phyloP scores from a whole-genome alignment of 1,284 basidiomycete species.

The Leccinum huronense region DNA sequence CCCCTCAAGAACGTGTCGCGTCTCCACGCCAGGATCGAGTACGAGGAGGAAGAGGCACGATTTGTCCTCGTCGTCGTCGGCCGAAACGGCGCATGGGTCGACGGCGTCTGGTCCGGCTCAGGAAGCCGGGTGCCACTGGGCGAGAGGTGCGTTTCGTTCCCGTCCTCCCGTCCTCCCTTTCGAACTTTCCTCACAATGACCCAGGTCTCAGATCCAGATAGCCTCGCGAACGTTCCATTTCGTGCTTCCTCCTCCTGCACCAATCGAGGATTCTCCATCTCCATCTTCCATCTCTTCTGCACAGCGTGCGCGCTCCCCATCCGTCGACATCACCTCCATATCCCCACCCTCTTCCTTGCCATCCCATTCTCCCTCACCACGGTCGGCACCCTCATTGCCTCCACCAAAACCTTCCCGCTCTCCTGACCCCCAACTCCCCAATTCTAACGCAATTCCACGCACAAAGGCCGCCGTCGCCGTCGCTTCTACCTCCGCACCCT shows the following conservation, averaged over 20 bases:
- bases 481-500: constrained; percentile 14
- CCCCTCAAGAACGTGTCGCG: constrained; percentile 96
- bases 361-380: constrained; percentile 65
- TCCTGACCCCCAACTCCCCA: constrained; percentile 51
- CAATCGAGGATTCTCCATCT: constrained; percentile 72
- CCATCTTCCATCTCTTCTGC: constrained; percentile 68
- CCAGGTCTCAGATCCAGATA: constrained; percentile 96
- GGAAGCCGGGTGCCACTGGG: constrained; percentile 81
- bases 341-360: constrained; percentile 79
- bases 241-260: constrained; percentile 75
- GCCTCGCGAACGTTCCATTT: constrained; percentile 98
- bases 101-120: constrained; percentile 90
- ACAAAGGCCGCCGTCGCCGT: constrained; percentile 41
- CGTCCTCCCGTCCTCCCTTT: not conserved
- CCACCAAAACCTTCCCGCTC: constrained; percentile 40
- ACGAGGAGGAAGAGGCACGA: constrained; percentile 80
- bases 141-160: constrained; percentile 61
- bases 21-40: constrained; percentile 94
- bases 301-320: constrained; percentile 61
- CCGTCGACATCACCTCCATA: constrained; percentile 76
- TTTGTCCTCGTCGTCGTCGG: constrained; percentile 93
- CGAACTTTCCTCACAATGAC: constrained; percentile 9
- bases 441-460: constrained; percentile 59
- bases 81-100: constrained; percentile 96
- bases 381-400: constrained; percentile 33